A percentile compares a stretch with the other conserved stretches of the same genome.
These are phyloP conservation scores for Ganoderma meredithae DNA, from an alignment of 1,284 basidiomycete genomes.

Conservation along the genomic window DNA sequence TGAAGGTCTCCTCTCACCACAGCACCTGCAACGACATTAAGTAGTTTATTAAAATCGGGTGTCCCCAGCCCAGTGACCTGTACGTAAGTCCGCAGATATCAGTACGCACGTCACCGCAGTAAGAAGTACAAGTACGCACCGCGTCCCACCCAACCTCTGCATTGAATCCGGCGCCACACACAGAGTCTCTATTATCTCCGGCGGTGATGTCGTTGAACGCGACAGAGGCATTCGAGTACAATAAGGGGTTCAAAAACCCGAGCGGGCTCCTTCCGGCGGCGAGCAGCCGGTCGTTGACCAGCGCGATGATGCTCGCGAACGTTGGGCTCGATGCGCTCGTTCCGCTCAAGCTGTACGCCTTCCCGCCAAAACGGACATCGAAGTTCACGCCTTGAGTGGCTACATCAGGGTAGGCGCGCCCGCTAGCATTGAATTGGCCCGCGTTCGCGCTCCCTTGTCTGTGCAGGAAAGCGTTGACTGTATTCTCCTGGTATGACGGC, in stretches of 20 bases:
- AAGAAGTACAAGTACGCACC: constrained; percentile 13
- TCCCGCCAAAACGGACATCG: constrained; percentile 59
- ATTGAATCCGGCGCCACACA: constrained; percentile 48
- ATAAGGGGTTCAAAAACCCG: constrained; percentile 68
- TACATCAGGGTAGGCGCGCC: constrained; percentile 23
- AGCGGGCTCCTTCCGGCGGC: constrained; percentile 55
- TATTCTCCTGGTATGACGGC: constrained; percentile 23
- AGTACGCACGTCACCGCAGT: not conserved
- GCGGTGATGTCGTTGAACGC: constrained; percentile 37
- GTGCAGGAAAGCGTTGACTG: constrained; percentile 18
- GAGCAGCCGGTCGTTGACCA: constrained; percentile 66
- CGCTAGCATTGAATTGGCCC: constrained; percentile 63
- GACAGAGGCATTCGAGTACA: constrained; percentile 47
- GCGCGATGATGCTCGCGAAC: constrained; percentile 61
- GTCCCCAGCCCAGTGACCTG: constrained; percentile 71
- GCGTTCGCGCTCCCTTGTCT: constrained; percentile 4
- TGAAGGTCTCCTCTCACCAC: not conserved
- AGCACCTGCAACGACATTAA: constrained; percentile 28
- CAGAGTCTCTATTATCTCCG: constrained; percentile 24
- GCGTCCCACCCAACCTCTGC: constrained; percentile 48
- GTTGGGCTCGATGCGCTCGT: constrained; percentile 48
- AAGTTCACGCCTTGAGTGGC: constrained; percentile 47
- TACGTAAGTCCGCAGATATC: not conserved
- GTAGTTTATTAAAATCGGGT: constrained; percentile 62
- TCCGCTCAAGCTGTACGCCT: constrained; percentile 55